phyloP scores from a whole-genome alignment of 352 stramenopile genomes.

The Phytophthora pinifolia region DNA sequence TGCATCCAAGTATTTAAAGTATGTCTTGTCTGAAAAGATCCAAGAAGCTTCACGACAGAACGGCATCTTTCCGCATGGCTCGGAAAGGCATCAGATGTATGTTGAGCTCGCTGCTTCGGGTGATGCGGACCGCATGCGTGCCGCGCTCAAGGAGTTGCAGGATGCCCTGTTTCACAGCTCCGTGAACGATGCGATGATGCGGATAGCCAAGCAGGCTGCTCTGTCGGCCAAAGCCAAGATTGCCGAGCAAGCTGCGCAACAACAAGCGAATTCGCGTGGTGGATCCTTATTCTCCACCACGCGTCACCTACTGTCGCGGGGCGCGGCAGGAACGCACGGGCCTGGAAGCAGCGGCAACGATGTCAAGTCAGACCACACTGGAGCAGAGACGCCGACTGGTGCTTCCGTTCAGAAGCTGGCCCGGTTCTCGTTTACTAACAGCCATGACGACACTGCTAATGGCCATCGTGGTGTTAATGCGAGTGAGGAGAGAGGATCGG shows the following conservation, averaged over 20 bases:
- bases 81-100: conserved; percentile 58
- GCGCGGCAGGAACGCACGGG: conserved; percentile 22
- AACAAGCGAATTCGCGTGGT: conserved; percentile 57
- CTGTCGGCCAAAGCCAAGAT: conserved; percentile 82
- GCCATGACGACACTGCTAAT: conserved; percentile 37
- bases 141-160: conserved; percentile 54
- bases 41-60: conserved; percentile 70
- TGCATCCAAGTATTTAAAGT: conserved; percentile 70
- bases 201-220: conserved; percentile 76
- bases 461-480: conserved; percentile 32
- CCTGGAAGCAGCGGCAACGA: conserved; percentile 29
- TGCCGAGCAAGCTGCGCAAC: conserved; percentile 73
- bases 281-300: conserved; percentile 73
- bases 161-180: conserved; percentile 70
- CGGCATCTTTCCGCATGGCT: conserved; percentile 69
- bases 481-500: conserved; percentile 41
- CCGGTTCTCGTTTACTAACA: conserved; percentile 37
- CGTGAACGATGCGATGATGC: conserved; percentile 82
- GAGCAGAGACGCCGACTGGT: conserved; percentile 49
- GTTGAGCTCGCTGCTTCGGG: conserved; percentile 45
- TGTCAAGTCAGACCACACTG: conserved; percentile 30
- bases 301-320: conserved; percentile 61
- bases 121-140: conserved; percentile 58
- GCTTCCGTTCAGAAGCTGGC: conserved; percentile 57
- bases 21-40: conserved; percentile 73